Percentiles rank a stretch among this genome's conserved stretches.
Conservation (phyloP, 225 moss, liverwort and hornwort species). For the Bryoerythrophyllum caledonicum region DNA sequence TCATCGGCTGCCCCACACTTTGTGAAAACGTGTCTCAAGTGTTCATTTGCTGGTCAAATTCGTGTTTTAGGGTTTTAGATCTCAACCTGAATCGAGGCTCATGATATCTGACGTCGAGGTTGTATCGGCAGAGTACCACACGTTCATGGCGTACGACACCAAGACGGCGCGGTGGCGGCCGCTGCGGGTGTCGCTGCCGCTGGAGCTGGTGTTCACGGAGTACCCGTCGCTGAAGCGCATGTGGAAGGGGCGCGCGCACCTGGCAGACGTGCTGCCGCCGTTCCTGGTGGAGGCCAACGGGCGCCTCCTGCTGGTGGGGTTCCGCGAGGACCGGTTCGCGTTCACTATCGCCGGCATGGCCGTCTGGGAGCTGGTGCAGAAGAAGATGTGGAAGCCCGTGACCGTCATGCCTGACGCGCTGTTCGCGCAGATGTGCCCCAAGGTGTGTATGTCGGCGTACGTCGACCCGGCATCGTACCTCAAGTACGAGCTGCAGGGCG, state of each 20-base stretch:
- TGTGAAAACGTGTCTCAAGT: background rate
- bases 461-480: slow-evolving; percentile 48
- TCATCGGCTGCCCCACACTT: background rate
- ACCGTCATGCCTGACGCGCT: slow-evolving; percentile 49
- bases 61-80: background rate
- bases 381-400: slow-evolving; percentile 46
- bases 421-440: slow-evolving; percentile 49
- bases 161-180: slow-evolving; percentile 51
- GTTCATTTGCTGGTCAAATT: slow-evolving; percentile 5
- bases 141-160: slow-evolving; percentile 54
- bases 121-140: slow-evolving; percentile 43
- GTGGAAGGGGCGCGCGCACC: slow-evolving; percentile 43
- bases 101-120: slow-evolving; percentile 17
- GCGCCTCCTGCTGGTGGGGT: slow-evolving; percentile 56
- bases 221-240: slow-evolving; percentile 56
- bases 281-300: slow-evolving; percentile 55
- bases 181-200: slow-evolving; percentile 42
- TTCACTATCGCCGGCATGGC: slow-evolving; percentile 38
- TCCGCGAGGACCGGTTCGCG: slow-evolving; percentile 37
- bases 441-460: slow-evolving; percentile 48
- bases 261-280: slow-evolving; percentile 53
- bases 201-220: slow-evolving; percentile 54
- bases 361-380: slow-evolving; percentile 55
- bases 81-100: background rate
- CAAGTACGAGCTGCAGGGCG: slow-evolving; percentile 52